Percentiles rank a stretch among this genome's conserved stretches.
Conservation (phyloP, 306 rosid species). For the Trifolium repens region DNA sequence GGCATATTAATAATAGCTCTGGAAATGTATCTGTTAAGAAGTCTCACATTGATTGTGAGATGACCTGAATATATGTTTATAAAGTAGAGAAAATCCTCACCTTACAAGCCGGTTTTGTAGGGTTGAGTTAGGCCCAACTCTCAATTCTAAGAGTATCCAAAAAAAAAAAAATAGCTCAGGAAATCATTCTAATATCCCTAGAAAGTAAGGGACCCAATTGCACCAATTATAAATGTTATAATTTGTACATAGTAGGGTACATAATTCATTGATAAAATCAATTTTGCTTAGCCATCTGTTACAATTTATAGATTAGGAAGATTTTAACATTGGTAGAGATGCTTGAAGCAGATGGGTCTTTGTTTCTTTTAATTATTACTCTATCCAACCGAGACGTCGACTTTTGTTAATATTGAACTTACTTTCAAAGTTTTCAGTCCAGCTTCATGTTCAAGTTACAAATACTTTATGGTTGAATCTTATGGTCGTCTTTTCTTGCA, state of each 20-base stretch:
- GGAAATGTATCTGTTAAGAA: too few species aligned
- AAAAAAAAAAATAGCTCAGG: too few species aligned
- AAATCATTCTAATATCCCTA: not conserved
- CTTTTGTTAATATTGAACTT: conserved; percentile 27
- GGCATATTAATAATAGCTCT: too few species aligned
- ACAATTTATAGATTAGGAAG: not conserved
- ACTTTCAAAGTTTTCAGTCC: conserved; percentile 14
- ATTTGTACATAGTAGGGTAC: not conserved
- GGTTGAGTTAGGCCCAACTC: too few species aligned
- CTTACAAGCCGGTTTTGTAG: too few species aligned
- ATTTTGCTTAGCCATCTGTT: conserved; percentile 11
- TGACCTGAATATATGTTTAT: too few species aligned
- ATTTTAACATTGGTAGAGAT: not conserved
- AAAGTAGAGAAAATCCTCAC: too few species aligned
- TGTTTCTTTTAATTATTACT: conserved; percentile 21
- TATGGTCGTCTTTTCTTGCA: conserved; percentile 46
- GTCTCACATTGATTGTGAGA: too few species aligned
- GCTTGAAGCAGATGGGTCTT: conserved; percentile 14
- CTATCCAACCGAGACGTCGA: not conserved
- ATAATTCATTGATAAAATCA: conserved; percentile 13
- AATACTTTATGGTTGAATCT: conserved; percentile 16
- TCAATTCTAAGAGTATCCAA: too few species aligned
- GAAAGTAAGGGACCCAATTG: not conserved
- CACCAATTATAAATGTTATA: not conserved
- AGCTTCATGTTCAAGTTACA: conserved; percentile 17